Conservation (phyloP, 2,329 filamentous ascomycete species). For the Colletotrichum tabaci region DNA sequence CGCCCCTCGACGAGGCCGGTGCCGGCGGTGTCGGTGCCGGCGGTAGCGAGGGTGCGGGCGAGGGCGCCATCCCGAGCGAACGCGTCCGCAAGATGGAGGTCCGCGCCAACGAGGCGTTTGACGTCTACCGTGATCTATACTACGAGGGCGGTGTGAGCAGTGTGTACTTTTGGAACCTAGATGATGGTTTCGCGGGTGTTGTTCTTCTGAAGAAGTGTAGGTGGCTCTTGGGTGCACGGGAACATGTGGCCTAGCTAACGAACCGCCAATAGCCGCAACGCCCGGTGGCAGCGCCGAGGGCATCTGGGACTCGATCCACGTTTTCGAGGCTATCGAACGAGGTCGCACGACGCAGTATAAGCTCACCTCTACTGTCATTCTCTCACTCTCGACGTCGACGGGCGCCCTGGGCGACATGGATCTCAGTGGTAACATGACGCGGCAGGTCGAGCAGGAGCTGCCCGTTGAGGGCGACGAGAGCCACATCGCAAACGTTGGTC, state of each 20-base stretch:
- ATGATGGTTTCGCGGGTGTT: slow-evolving; percentile 97
- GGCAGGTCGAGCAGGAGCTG: slow-evolving; percentile 93
- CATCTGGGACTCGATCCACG: slow-evolving; percentile 98
- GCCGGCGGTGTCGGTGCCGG: slow-evolving; percentile 64
- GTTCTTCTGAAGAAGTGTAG: slow-evolving; percentile 94
- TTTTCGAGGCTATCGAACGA: slow-evolving; percentile 96
- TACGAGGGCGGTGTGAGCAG: slow-evolving; percentile 96
- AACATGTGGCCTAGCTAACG: not conserved
- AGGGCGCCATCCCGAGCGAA: slow-evolving; percentile 91
- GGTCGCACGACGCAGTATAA: slow-evolving; percentile 96
- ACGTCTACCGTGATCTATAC: slow-evolving; percentile 96
- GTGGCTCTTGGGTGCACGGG: slow-evolving; percentile 46
- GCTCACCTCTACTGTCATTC: slow-evolving; percentile 95
- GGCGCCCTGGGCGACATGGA: slow-evolving; percentile 85
- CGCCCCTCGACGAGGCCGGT: slow-evolving; percentile 80
- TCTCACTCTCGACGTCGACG: slow-evolving; percentile 79
- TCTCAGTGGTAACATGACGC: slow-evolving; percentile 96
- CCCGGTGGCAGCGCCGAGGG: slow-evolving; percentile 79
- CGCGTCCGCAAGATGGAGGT: slow-evolving; percentile 94
- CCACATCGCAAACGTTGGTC: slow-evolving; percentile 95
- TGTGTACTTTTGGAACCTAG: slow-evolving; percentile 98
- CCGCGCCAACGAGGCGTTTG: slow-evolving; percentile 94
- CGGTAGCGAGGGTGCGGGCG: slow-evolving; percentile 73
- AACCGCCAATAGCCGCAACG: slow-evolving; percentile 69
- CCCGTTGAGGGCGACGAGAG: slow-evolving; percentile 90